These are phyloP conservation scores for Cochlearia excelsa DNA, from an alignment of 345 rosid species.

Conservation along the genomic window DNA sequence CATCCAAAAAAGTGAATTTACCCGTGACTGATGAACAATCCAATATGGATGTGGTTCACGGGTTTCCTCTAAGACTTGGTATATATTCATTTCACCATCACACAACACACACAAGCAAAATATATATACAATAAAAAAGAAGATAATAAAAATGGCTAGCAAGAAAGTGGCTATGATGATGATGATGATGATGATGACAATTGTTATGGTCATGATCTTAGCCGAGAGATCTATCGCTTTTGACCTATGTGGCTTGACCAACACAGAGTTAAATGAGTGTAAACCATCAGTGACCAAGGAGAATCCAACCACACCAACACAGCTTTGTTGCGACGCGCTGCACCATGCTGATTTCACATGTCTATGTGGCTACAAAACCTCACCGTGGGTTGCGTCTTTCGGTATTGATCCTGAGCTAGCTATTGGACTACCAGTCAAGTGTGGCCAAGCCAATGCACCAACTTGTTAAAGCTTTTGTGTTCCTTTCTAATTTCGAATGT, in stretches of 20 bases:
- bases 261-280: constrained; percentile 52
- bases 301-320: constrained; percentile 47
- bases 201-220: neutral
- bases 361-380: constrained; percentile 60
- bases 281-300: constrained; percentile 58
- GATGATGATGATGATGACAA: constrained; percentile 1
- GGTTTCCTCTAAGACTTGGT: neutral
- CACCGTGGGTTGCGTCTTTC: constrained; percentile 45
- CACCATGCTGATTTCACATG: constrained; percentile 51
- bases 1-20: too few relatives aligned
- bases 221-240: constrained; percentile 32
- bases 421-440: constrained; percentile 42
- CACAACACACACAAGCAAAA: constrained; percentile 2
- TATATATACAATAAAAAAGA: neutral
- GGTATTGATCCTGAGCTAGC: constrained; percentile 76
- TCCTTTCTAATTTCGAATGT: too few relatives aligned
- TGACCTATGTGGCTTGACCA: constrained; percentile 47
- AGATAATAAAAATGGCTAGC: constrained; percentile 18
- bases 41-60: too few relatives aligned
- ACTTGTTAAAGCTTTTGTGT: constrained; percentile 18
- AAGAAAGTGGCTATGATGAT: constrained; percentile 7
- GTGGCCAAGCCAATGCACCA: constrained; percentile 16
- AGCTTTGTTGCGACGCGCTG: constrained; percentile 53
- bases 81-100: constrained; percentile 11
- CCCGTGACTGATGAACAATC: too few relatives aligned